Conservation (phyloP, 768 basidiomycete species). For the Podaxis sp. region DNA sequence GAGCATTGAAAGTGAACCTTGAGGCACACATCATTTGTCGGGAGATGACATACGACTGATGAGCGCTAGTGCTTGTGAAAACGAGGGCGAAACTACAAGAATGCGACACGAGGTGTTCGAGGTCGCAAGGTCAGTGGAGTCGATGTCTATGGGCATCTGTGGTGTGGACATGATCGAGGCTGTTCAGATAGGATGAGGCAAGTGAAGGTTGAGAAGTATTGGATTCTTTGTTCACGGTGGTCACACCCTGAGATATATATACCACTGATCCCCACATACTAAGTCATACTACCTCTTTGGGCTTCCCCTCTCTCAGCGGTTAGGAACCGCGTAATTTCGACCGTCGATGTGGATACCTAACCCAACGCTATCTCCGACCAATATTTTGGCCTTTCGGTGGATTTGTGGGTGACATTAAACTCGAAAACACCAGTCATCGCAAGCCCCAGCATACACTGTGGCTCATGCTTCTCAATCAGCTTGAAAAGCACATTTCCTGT, state of each 20-base stretch:
- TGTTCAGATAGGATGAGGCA: not conserved
- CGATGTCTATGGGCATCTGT: not conserved
- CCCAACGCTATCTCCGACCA: not conserved
- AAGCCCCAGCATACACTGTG: too few species aligned
- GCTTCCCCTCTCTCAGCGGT: not conserved
- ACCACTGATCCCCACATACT: not conserved
- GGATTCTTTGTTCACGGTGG: not conserved
- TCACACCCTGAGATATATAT: conserved; percentile 5
- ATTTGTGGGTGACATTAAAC: too few species aligned
- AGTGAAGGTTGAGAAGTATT: conserved; percentile 1
- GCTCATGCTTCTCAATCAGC: too few species aligned
- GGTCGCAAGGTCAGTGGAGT: conserved; percentile 17
- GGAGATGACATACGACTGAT: conserved; percentile 28
- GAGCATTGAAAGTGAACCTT: conserved; percentile 1
- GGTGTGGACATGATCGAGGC: conserved; percentile 3
- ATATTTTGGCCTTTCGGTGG: not conserved
- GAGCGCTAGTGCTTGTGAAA: conserved; percentile 27
- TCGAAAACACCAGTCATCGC: too few species aligned
- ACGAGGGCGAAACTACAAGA: conserved; percentile 29
- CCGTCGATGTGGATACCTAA: not conserved
- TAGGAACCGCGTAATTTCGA: not conserved
- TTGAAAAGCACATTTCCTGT: too few species aligned
- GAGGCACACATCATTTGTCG: conserved; percentile 11
- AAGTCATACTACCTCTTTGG: conserved; percentile 1
- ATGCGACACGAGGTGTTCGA: conserved; percentile 32